phyloP scores from a whole-genome alignment of 2,329 filamentous ascomycete species.

The Sclerotinia minor region DNA sequence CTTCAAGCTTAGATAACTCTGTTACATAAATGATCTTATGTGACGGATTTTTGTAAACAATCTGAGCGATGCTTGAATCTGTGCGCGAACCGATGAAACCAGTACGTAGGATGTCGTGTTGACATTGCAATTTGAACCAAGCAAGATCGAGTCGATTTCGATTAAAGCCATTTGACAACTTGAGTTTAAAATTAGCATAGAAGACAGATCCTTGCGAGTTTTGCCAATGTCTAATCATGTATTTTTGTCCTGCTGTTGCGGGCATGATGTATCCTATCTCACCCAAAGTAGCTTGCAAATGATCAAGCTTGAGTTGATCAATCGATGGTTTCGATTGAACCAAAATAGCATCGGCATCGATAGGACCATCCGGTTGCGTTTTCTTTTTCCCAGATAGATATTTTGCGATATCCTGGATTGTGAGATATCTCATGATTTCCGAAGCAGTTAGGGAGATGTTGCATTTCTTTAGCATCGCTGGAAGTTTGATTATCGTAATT shows the following conservation, averaged over 20 bases:
- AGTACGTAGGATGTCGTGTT: conserved; percentile 68
- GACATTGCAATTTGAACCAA: conserved; percentile 60
- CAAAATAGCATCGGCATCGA: conserved; percentile 49
- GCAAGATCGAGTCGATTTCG: conserved; percentile 51
- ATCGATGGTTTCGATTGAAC: conserved; percentile 44
- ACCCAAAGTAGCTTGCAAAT: conserved; percentile 46
- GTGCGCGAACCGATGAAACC: conserved; percentile 50
- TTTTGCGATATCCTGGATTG: conserved; percentile 62
- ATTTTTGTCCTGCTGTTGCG: conserved; percentile 73
- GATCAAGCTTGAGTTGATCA: conserved; percentile 42
- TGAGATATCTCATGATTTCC: conserved; percentile 67
- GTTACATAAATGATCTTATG: conserved; percentile 42
- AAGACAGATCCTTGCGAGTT: conserved; percentile 67
- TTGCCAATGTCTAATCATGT: conserved; percentile 78
- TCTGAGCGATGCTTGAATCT: conserved; percentile 61
- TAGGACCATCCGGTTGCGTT: background rate
- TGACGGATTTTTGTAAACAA: conserved; percentile 50
- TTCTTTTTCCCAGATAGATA: conserved; percentile 34
- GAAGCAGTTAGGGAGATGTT: conserved; percentile 66
- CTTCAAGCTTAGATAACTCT: conserved; percentile 4
- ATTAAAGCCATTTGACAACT: conserved; percentile 44
- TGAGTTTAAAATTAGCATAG: conserved; percentile 68
- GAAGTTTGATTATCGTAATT: conserved; percentile 85
- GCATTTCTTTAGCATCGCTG: conserved; percentile 65
- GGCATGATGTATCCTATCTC: conserved; percentile 59